Evolutionary conservation across 192 early-diverging fungal species (phyloP), one percentile per base, ranked within the genome.

Genomic region (Podila minutissima): DNA sequence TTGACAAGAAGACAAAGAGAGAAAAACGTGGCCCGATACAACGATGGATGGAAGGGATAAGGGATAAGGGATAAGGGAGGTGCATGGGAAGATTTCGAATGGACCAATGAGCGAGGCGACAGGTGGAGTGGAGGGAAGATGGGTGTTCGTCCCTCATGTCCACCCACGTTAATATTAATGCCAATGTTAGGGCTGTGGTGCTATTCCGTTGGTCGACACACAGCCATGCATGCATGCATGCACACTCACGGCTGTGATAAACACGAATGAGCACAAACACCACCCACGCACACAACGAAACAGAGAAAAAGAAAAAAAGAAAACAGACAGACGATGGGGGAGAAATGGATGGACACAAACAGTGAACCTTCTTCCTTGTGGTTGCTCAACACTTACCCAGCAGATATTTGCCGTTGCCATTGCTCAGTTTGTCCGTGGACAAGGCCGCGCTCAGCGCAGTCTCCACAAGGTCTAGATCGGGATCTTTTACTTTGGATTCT

Each of bases 401-500:
- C 62, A 81, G 4, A 28, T 81, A 81, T 81, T 33, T 68, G 4
- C 77, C 77, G 28, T 81, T 72, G 62, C 77, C 77, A 19, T 69
- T 81, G 51, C 61, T 68, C 51, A 49, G 67, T 38, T 66, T 55
- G 8, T 51, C 32, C 4, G 51, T 59, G 13, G 48, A 13, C 22
- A 72, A 35, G 24, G 26, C 19, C n/a, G 62, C 6, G 22, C 32
- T 59, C 6, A 71, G 20, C 17, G 64, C 19, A 5, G 69, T 8
- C 12, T 51, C 70, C 20, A n/a, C 62, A 22, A 63, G 53, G 24
- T 26, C 20, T 19, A 17, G 37, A 13, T 72, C 75, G 2, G 49
- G 20, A 0, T 72, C 70, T 11, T 15, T 37, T 6, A 67, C 69
- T 9, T 68, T 65, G 49, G 66, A 72, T 4, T 60, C 71, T 6